Conservation (phyloP, 768 basidiomycete species). For the Brasilioporus rufonigricans region DNA sequence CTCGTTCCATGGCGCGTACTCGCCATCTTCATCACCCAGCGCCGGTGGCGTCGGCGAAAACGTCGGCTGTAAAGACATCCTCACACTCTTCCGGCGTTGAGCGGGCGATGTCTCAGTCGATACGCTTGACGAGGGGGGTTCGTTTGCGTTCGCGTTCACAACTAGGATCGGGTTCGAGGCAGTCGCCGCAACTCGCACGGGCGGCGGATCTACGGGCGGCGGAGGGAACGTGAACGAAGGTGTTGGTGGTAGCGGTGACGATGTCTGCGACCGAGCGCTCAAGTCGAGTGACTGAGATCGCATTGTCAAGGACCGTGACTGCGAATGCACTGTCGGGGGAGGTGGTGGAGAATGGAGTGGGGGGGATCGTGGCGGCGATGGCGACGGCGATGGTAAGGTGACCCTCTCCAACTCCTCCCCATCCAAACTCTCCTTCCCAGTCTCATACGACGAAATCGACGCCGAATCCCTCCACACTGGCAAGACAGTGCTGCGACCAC, state of each 20-base stretch:
- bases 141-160: background rate
- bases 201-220: slow-evolving; percentile 11
- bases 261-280: background rate
- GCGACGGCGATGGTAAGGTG: background rate
- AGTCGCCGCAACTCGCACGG: background rate
- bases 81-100: slow-evolving; percentile 64
- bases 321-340: background rate
- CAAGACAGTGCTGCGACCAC: background rate
- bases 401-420: slow-evolving; percentile 7
- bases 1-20: slow-evolving; percentile 10
- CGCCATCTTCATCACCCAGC: slow-evolving; percentile 44
- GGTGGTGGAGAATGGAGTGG: background rate
- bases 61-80: slow-evolving; percentile 74
- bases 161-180: background rate
- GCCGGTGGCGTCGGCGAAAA: slow-evolving; percentile 69
- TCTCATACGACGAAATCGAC: slow-evolving; percentile 61
- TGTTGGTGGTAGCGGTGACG: background rate
- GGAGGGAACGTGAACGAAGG: slow-evolving; percentile 16
- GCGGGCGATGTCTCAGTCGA: slow-evolving; percentile 17
- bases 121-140: slow-evolving; percentile 9
- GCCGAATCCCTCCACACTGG: slow-evolving; percentile 17
- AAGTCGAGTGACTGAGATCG: background rate
- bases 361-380: background rate
- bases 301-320: background rate
- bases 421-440: slow-evolving; percentile 54